Evolutionary conservation across 805 yeast species (phyloP).

Genomic region (Pichia scutulata): DNA sequence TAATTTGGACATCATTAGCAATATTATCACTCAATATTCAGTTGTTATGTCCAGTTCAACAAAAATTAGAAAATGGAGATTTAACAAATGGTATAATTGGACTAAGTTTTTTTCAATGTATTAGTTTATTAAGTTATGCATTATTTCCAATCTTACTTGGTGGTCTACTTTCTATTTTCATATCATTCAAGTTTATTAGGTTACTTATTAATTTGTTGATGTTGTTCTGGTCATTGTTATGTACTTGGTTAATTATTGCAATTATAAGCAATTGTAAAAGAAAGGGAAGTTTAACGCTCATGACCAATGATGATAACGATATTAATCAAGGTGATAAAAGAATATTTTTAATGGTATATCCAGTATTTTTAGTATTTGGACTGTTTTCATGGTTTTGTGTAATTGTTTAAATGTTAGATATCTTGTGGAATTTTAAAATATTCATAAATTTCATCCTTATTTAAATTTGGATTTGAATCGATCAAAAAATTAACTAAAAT

Average conservation of each 20-base stretch:
- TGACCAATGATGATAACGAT: constrained; percentile 13
- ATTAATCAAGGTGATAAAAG: constrained; percentile 47
- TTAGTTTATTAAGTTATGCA: constrained; percentile 49
- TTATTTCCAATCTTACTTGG: constrained; percentile 48
- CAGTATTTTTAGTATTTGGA: constrained; percentile 44
- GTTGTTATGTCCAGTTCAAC: constrained; percentile 41
- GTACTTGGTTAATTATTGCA: constrained; percentile 43
- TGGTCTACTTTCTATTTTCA: constrained; percentile 36
- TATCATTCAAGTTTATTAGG: constrained; percentile 37
- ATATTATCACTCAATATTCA: constrained; percentile 47
- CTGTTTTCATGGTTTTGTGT: constrained; percentile 48
- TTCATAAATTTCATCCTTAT: constrained; percentile 23
- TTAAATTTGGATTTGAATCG: constrained; percentile 22
- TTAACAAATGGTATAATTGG: constrained; percentile 29
- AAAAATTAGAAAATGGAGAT: constrained; percentile 22
- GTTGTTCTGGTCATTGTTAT: constrained; percentile 44
- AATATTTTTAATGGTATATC: constrained; percentile 45
- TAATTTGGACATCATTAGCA: constrained; percentile 43
- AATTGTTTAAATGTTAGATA: constrained; percentile 29
- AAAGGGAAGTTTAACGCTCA: constrained; percentile 9
- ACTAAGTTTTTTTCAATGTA: constrained; percentile 46
- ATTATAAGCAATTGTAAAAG: constrained; percentile 32
- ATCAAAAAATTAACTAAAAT: constrained; percentile 30
- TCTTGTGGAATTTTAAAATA: constrained; percentile 41
- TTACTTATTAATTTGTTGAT: constrained; percentile 34